Conservation (phyloP, 2,329 filamentous ascomycete genomes). For the Cladosporium sp. region DNA sequence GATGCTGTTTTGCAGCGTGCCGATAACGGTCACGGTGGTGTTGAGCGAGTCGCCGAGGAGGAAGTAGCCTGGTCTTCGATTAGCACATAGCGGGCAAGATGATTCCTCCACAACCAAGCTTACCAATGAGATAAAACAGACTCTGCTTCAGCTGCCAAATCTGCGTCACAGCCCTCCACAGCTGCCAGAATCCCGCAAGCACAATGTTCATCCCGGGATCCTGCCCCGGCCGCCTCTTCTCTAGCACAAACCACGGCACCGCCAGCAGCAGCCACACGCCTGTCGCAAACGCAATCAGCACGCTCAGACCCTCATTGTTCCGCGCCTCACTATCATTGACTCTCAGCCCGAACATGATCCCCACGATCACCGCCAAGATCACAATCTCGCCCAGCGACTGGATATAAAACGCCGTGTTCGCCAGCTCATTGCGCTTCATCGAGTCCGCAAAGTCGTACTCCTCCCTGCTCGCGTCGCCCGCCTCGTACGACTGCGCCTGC, state of each 20-base stretch:
- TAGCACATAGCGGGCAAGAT: no score
- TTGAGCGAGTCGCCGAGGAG: conserved; percentile 64
- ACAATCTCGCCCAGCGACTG: conserved; percentile 57
- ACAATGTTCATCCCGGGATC: conserved; percentile 47
- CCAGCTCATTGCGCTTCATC: conserved; percentile 57
- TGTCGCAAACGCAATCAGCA: conserved; percentile 59
- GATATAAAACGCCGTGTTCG: conserved; percentile 59
- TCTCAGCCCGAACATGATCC: conserved; percentile 55
- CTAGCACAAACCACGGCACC: conserved; percentile 60
- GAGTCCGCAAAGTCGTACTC: conserved; percentile 58
- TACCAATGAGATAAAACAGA: conserved; percentile 57
- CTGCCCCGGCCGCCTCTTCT: conserved; percentile 58
- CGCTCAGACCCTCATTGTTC: conserved; percentile 62
- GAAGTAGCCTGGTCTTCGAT: conserved; percentile 49
- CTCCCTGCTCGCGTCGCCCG: conserved; percentile 49
- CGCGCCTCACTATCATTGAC: conserved; percentile 53
- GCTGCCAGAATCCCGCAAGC: conserved; percentile 56
- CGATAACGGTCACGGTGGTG: conserved; percentile 63
- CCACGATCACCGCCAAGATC: conserved; percentile 59
- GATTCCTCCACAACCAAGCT: no score
- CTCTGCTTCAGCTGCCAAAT: conserved; percentile 62
- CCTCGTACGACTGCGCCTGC: conserved; percentile 44
- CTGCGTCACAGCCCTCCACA: conserved; percentile 51
- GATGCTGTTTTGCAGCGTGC: conserved; percentile 58
- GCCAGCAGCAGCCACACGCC: conserved; percentile 59